Evolutionary conservation across 176 grass and related monocot genomes (phyloP), one percentile per base, ranked within the genome.

Genomic region (Juncus effusus): DNA sequence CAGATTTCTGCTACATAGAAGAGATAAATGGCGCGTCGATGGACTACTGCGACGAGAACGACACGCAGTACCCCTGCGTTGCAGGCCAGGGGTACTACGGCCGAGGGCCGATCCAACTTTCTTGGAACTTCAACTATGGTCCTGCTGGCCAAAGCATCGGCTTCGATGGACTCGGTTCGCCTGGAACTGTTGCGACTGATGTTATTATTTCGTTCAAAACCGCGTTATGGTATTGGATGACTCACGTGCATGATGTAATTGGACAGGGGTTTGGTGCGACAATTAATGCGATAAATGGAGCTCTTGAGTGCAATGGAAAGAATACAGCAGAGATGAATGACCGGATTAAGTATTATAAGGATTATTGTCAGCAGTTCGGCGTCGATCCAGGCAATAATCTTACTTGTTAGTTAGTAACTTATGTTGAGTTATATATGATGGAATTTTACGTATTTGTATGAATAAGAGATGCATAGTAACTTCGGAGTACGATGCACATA

Each of bases 1-100:
- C 70, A 90, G 91, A 80, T 69, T 97, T 97, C 79, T 97, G 93
- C 77, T 97, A 97, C 80, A 84, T 97, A 59, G 83, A 97, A 15
- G 88, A 97, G 77, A 97, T 97, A 60, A 0, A 97, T 42, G 88
- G 93, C 2, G 47, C 85, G 3, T 84, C 71, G 10, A 97, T 81
- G 81, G 45, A 96, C 84, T 96, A 96, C 81, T 96, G 91, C 44
- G 87, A 96, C 47, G 0, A 47, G 59, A 74, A 0, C 0, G 70
- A 74, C 74, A 64, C 82, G 4, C 38, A 88, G 49, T 96, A 76
- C 50, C 84, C 87, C 1, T 96, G 92, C 72, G 57, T 72, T 49
- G 51, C 28, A 2, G 92, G 87, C 9, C 87, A 91, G 39, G 79
- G 82, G 0, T 96, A 96, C 92, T 88, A 88, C 59, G 92, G 92